Base-by-base conservation (phyloP, 441 rosid species). In the Raphanus hybrid region DNA sequence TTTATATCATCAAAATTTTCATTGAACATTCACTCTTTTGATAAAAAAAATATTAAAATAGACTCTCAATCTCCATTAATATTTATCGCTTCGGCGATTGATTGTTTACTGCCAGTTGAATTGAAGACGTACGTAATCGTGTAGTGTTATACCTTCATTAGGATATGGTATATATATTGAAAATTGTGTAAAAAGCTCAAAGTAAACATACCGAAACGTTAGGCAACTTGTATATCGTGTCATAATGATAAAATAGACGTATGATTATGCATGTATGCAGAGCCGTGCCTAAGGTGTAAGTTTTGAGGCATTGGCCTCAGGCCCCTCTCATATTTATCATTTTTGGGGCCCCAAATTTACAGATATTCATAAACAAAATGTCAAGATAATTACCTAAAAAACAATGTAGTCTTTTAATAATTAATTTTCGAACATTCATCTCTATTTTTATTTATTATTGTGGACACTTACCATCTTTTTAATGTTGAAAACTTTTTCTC, bases 1-100 rank as follows among this genome's bases (percentile, higher is more conserved):
- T 78, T 71, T 58, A 14, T 57, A 64, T 23, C 16, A 60, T 18
- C 41, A 62, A 34, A 73, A 61, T 8, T 59, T 76, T 67, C 54
- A 64, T 64, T 27, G 67, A 16, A 35, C n/a, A 35, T 35, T 63
- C 15, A 8, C 67, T 15, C 67, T 35, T 34, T 35, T 35, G 6
- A 62, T 62, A 62, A 6, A 32, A 2, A 8, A 5, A 1, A 48
- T 5, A 29, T 11, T 14, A 52, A 52, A 15, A 52, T 10, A 54
- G 8, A 16, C 60, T 54, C 23, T 52, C 20, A 54, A 3, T 54
- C 11, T 16, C 59, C 59, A 54, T 8, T 16, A 52, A 14, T 9
- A 52, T 52, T 6, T 15, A 52, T 15, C 15, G 58, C 23, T 15
- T 52, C 23, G 15, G 58, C 58, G 20, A 52, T 15, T 48, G 12